These are phyloP conservation scores for Suhomyces emberorum DNA, from an alignment of 805 yeast genomes.

Conservation along the genomic window DNA sequence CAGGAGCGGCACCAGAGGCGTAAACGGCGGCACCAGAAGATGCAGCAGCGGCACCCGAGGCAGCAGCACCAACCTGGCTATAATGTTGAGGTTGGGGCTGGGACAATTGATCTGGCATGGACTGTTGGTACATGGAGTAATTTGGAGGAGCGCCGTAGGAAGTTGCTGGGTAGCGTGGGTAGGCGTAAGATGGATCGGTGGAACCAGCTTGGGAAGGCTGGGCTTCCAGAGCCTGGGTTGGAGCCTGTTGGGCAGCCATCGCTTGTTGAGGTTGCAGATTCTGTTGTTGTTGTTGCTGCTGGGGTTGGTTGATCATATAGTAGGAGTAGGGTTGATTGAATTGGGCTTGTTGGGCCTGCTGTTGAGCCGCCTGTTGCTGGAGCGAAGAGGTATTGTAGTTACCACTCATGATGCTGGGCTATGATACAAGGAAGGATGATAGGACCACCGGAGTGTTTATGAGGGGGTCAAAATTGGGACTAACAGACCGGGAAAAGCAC, in stretches of 20 bases:
- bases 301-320: slow-evolving; percentile 9
- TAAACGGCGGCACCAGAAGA: slow-evolving; percentile 7
- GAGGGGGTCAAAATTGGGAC: too few relatives aligned
- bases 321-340: slow-evolving; percentile 12
- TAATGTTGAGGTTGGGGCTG: slow-evolving; percentile 27
- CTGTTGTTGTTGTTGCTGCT: slow-evolving; percentile 13
- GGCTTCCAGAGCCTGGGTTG: slow-evolving; percentile 8
- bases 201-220: slow-evolving; percentile 7
- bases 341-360: slow-evolving; percentile 4
- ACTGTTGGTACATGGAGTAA: slow-evolving; percentile 20
- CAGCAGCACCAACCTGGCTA: slow-evolving; percentile 11
- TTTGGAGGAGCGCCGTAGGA: slow-evolving; percentile 20
- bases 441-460: too few relatives aligned
- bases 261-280: slow-evolving; percentile 4
- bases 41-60: slow-evolving; percentile 13
- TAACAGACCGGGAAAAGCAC: too few relatives aligned
- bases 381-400: slow-evolving; percentile 5
- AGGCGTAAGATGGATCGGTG: slow-evolving; percentile 8
- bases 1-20: slow-evolving; percentile 6
- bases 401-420: slow-evolving; percentile 1
- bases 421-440: neutral
- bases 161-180: slow-evolving; percentile 27
- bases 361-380: slow-evolving; percentile 3
- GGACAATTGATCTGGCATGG: slow-evolving; percentile 23
- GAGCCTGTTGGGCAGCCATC: slow-evolving; percentile 7